A percentile compares a stretch with the other conserved stretches of the same genome.
Evolutionary conservation across 441 rosid species (phyloP).

Genomic region (Eruca vesicaria): DNA sequence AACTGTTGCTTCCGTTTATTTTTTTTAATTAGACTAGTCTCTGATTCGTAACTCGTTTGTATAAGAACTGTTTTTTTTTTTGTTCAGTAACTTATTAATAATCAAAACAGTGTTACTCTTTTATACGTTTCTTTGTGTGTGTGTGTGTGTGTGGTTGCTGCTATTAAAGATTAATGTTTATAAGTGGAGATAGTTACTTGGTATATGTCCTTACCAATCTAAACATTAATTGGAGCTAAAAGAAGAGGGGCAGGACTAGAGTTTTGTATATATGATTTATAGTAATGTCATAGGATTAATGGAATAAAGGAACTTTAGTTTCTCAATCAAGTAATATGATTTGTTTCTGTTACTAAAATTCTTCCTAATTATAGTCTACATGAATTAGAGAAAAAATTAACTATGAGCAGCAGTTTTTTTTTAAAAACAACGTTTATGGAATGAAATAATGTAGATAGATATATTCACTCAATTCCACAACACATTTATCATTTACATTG

Average conservation of each 20-base stretch:
- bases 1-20: not conserved
- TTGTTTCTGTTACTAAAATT: not conserved
- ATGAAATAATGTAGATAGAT: not conserved
- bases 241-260: not conserved
- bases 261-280: not conserved
- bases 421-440: not conserved
- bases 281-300: not conserved
- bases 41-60: not conserved
- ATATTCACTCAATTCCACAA: not conserved
- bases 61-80: not conserved
- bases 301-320: not conserved
- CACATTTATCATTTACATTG: not conserved
- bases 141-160: not conserved
- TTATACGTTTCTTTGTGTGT: not conserved
- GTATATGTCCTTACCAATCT: not conserved
- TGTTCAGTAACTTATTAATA: not conserved
- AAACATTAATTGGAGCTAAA: not conserved
- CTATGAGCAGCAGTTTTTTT: not conserved
- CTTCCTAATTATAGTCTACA: conserved; percentile 22
- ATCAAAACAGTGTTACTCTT: not conserved
- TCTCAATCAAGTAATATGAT: not conserved
- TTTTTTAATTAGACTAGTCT: not conserved
- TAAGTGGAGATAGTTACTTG: not conserved
- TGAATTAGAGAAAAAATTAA: not conserved
- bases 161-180: not conserved